These are phyloP conservation scores for Falciphora oryzae DNA, from an alignment of 2,329 filamentous ascomycete genomes.

Conservation along the genomic window DNA sequence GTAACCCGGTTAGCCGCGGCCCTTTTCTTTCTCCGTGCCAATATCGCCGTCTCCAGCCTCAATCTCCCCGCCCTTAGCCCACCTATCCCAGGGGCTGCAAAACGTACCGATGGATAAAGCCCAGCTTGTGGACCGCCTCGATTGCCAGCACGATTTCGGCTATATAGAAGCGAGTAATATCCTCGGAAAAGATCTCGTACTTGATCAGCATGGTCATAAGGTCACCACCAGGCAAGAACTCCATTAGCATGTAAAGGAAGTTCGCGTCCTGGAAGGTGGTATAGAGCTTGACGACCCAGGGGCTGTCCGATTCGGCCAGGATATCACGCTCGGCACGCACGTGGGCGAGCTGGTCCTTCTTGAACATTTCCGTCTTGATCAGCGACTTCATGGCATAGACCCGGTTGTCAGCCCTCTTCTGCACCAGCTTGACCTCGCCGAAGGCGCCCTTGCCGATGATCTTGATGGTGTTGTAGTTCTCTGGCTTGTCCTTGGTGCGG, in stretches of 20 bases:
- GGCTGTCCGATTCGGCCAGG: slow-evolving; percentile 96
- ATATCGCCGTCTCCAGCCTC: no score
- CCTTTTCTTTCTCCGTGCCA: no score
- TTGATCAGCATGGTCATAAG: slow-evolving; percentile 99
- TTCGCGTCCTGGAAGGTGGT: slow-evolving; percentile 96
- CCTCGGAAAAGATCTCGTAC: slow-evolving; percentile 98
- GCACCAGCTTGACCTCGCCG: slow-evolving; percentile 94
- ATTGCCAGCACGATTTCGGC: slow-evolving; percentile 98
- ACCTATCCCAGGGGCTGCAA: not conserved
- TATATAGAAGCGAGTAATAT: slow-evolving; percentile 99
- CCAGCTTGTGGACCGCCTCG: slow-evolving; percentile 94
- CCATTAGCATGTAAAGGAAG: slow-evolving; percentile 99
- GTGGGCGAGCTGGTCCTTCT: slow-evolving; percentile 96
- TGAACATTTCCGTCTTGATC: slow-evolving; percentile 99
- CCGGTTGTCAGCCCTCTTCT: slow-evolving; percentile 92
- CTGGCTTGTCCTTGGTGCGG: slow-evolving; percentile 84
- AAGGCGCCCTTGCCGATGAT: slow-evolving; percentile 99
- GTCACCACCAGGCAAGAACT: slow-evolving; percentile 96
- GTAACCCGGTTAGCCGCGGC: not conserved
- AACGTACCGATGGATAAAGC: slow-evolving; percentile 92
- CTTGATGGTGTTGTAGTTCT: slow-evolving; percentile 95
- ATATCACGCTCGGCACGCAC: slow-evolving; percentile 98
- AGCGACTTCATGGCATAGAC: slow-evolving; percentile 98
- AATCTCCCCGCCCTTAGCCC: not conserved
- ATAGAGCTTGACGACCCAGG: slow-evolving; percentile 97